Evolutionary conservation across 192 early-diverging fungal species (phyloP).

Genomic region (Umbelopsis sp.): DNA sequence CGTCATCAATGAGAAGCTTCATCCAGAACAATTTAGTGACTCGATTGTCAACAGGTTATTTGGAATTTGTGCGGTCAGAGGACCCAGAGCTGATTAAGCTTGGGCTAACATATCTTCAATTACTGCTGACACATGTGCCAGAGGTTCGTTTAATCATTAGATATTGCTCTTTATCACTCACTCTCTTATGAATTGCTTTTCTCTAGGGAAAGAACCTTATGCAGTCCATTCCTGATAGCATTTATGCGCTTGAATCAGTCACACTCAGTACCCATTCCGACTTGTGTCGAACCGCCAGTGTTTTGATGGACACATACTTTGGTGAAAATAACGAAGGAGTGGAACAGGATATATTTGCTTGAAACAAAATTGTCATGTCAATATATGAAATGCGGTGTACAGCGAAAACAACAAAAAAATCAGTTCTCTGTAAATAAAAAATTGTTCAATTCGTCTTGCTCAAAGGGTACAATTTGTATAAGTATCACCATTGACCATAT

Average conservation of each 20-base stretch:
- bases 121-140: conserved; percentile 53
- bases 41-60: conserved; percentile 28
- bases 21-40: too few species aligned
- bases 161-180: neutral
- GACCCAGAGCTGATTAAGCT: conserved; percentile 64
- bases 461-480: too few species aligned
- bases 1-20: too few species aligned
- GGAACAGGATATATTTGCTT: conserved; percentile 7
- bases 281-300: conserved; percentile 45
- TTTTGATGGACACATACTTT: conserved; percentile 62
- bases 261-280: conserved; percentile 53
- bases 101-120: conserved; percentile 59
- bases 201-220: conserved; percentile 35
- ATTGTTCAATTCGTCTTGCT: too few species aligned
- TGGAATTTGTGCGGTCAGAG: conserved; percentile 65
- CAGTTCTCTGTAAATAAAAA: too few species aligned
- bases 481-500: too few species aligned
- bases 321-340: conserved; percentile 49
- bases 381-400: neutral
- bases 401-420: neutral
- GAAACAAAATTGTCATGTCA: neutral
- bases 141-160: conserved; percentile 19
- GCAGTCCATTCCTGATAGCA: conserved; percentile 38
- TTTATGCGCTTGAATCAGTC: conserved; percentile 62
- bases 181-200: neutral